These are phyloP conservation scores for Apiotrichum siamense DNA, from an alignment of 1,284 basidiomycete genomes.

Conservation along the genomic window DNA sequence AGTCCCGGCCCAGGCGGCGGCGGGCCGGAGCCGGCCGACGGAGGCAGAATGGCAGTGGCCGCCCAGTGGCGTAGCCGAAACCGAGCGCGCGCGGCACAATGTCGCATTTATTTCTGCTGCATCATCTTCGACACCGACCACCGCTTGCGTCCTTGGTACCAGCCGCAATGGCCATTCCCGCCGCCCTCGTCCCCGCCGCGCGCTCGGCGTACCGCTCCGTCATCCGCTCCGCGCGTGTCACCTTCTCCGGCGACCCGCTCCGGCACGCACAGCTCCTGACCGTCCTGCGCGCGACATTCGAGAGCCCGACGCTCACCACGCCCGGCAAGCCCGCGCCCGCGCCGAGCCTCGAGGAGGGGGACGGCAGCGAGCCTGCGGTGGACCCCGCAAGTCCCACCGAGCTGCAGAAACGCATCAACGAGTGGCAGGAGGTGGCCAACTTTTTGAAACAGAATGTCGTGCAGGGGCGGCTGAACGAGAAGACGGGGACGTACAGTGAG, in stretches of 20 bases:
- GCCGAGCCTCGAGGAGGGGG: slow-evolving; percentile 9
- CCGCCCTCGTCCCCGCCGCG: slow-evolving; percentile 30
- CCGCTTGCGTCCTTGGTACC: neutral
- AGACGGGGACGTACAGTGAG: slow-evolving; percentile 32
- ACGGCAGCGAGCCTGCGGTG: slow-evolving; percentile 5
- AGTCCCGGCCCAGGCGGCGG: no score
- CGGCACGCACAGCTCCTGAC: slow-evolving; percentile 29
- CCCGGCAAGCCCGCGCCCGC: slow-evolving; percentile 11
- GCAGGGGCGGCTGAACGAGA: slow-evolving; percentile 38
- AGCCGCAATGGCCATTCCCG: slow-evolving; percentile 27
- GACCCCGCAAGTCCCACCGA: slow-evolving; percentile 23
- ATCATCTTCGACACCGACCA: no score
- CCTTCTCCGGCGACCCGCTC: slow-evolving; percentile 40
- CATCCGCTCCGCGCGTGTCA: slow-evolving; percentile 37
- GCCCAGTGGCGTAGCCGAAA: no score
- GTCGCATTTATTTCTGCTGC: no score
- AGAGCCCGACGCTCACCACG: slow-evolving; percentile 34
- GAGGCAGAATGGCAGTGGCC: no score
- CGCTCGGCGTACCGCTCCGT: slow-evolving; percentile 41
- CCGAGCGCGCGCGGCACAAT: no score
- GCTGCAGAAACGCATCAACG: slow-evolving; percentile 36
- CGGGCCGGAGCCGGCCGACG: no score
- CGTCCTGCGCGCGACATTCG: slow-evolving; percentile 37
- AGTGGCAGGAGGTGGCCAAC: slow-evolving; percentile 44
- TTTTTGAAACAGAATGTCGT: slow-evolving; percentile 45